Evolutionary conservation across 495 filamentous ascomycete genomes (phyloP).

Genomic region (Penicillium herquei): DNA sequence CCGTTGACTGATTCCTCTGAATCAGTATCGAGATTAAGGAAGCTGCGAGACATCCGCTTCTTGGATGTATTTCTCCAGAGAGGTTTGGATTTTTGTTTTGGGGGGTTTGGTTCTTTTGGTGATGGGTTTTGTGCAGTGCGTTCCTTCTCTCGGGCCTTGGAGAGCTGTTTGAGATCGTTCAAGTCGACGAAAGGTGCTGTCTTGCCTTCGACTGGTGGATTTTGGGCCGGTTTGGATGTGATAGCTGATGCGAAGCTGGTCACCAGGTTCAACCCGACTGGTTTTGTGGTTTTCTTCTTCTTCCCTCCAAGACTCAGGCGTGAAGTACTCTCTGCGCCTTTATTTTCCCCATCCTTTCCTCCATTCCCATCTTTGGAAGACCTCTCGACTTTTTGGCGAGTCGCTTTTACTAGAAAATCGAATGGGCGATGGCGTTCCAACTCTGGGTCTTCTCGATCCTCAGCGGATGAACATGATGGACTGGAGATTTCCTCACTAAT

Average conservation of each 20-base stretch:
- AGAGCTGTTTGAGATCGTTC: slow-evolving; percentile 40
- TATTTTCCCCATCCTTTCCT: neutral
- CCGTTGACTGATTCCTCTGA: no score
- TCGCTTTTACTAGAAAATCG: slow-evolving; percentile 30
- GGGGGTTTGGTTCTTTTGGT: neutral
- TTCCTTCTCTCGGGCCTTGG: slow-evolving; percentile 37
- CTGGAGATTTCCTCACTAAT: slow-evolving; percentile 44
- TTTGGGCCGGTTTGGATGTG: slow-evolving; percentile 9
- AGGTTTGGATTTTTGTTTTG: no score
- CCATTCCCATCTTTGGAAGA: slow-evolving; percentile 2
- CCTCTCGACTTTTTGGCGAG: slow-evolving; percentile 25
- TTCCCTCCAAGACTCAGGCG: slow-evolving; percentile 22
- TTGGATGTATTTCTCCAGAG: neutral
- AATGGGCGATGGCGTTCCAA: slow-evolving; percentile 29
- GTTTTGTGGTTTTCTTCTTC: slow-evolving; percentile 49
- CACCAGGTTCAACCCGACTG: slow-evolving; percentile 61
- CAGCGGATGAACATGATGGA: slow-evolving; percentile 37
- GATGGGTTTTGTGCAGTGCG: slow-evolving; percentile 19
- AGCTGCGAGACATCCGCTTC: neutral
- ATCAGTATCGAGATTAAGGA: neutral
- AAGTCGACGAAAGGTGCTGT: slow-evolving; percentile 34
- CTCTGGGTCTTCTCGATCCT: slow-evolving; percentile 33
- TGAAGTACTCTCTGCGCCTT: slow-evolving; percentile 3
- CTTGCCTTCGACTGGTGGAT: neutral
- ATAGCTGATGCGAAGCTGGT: slow-evolving; percentile 47